A percentile compares a stretch with the other conserved stretches of the same genome.
Conservation (phyloP, 345 rosid species). For the Sisymbrium irio region DNA sequence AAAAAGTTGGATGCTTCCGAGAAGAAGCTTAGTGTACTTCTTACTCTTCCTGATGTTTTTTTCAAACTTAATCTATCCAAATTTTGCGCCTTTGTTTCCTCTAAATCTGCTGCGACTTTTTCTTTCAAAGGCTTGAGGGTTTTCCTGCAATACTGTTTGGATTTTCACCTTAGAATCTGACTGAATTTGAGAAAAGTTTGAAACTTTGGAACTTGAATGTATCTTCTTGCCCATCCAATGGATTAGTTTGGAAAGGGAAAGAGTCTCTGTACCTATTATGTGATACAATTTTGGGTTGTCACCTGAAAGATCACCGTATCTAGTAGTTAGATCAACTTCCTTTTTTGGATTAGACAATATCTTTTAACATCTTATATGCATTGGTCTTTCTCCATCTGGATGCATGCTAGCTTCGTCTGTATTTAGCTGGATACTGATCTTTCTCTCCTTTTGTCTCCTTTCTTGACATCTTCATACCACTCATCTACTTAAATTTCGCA, state of each 20-base stretch:
- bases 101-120: slow-evolving; percentile 2
- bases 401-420: background rate
- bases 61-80: no score
- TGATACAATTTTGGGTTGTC: background rate
- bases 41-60: background rate
- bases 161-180: slow-evolving; percentile 9
- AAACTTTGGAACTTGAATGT: slow-evolving; percentile 14
- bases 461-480: background rate
- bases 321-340: background rate
- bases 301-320: background rate
- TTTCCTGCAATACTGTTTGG: slow-evolving; percentile 17
- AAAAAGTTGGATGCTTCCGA: background rate
- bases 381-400: background rate
- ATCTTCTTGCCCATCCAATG: background rate
- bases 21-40: background rate
- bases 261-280: background rate
- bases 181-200: background rate
- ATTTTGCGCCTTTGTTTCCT: background rate
- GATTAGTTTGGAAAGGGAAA: background rate
- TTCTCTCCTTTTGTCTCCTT: background rate
- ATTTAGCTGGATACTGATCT: background rate
- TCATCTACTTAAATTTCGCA: slow-evolving; percentile 15
- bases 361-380: slow-evolving; percentile 14
- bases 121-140: slow-evolving; percentile 1
- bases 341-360: slow-evolving; percentile 16